phyloP scores from a whole-genome alignment of 352 stramenopile species.

The Saprolegnia diclina region DNA sequence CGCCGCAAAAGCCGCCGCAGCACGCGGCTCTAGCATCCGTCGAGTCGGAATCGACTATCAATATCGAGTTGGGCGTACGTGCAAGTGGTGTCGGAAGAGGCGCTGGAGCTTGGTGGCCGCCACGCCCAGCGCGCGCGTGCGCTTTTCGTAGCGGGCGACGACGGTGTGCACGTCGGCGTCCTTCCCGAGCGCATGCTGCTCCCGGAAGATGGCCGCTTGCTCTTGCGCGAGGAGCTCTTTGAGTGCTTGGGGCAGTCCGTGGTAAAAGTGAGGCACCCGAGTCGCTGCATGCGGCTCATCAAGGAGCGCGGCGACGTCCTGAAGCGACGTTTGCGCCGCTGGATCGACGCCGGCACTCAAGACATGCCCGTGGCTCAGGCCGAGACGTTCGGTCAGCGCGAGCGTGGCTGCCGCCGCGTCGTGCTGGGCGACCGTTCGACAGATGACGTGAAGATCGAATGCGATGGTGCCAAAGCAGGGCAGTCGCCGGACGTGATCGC shows the following conservation, averaged over 20 bases:
- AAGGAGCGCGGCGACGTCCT: neutral
- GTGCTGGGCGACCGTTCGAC: slow-evolving; percentile 3
- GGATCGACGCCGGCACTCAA: neutral
- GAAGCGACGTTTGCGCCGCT: neutral
- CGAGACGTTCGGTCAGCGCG: slow-evolving; percentile 21
- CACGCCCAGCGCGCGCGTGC: slow-evolving; percentile 38
- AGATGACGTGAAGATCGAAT: neutral
- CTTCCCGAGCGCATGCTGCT: neutral
- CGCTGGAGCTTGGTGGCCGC: slow-evolving; percentile 55
- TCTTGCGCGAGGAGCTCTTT: slow-evolving; percentile 62
- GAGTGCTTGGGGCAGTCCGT: slow-evolving; percentile 59
- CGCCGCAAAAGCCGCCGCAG: slow-evolving; percentile 39
- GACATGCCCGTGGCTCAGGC: neutral
- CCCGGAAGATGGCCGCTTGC: neutral
- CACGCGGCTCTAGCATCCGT: slow-evolving; percentile 34
- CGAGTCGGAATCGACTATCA: neutral
- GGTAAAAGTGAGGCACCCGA: slow-evolving; percentile 67
- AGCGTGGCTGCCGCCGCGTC: neutral
- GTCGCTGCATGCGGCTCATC: slow-evolving; percentile 28
- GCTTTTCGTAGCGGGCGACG: slow-evolving; percentile 53
- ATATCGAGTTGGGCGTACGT: neutral
- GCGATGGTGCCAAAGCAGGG: slow-evolving; percentile 28
- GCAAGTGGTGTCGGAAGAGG: slow-evolving; percentile 38
- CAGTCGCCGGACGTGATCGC: slow-evolving; percentile 20
- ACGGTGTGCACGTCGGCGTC: slow-evolving; percentile 29